A percentile compares a stretch with the other conserved stretches of the same genome.
These are phyloP conservation scores for Cytospora leucostoma DNA, from an alignment of 2,329 filamentous ascomycete species.

Conservation along the genomic window DNA sequence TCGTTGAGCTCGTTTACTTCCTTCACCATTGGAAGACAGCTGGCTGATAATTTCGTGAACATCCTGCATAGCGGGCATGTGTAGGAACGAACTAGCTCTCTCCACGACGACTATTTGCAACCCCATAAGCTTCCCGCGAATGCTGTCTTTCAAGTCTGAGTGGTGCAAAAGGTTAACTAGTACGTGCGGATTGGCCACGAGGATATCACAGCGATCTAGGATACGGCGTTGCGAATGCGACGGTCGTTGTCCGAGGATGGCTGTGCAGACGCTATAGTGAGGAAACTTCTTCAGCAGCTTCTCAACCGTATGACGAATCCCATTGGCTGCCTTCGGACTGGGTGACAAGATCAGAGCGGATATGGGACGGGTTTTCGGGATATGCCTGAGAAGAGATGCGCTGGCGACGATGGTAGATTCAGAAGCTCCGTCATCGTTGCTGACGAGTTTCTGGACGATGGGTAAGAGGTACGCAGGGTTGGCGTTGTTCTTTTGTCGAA, in stretches of 20 bases:
- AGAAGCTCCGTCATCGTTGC: not conserved
- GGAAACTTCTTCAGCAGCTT: not conserved
- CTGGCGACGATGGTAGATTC: not conserved
- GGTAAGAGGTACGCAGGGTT: not conserved
- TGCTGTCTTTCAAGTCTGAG: not conserved
- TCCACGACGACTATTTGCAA: not conserved
- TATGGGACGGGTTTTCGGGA: not conserved
- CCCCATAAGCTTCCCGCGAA: not conserved
- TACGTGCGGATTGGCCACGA: not conserved
- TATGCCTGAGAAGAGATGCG: not conserved
- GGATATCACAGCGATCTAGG: not conserved
- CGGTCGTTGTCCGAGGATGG: not conserved
- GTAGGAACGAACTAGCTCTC: not conserved
- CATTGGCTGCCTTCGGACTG: not conserved
- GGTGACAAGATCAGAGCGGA: not conserved
- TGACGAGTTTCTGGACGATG: not conserved
- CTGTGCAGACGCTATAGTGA: not conserved
- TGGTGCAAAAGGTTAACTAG: not conserved
- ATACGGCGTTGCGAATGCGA: not conserved
- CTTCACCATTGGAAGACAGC: not conserved
- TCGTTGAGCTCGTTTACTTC: not conserved
- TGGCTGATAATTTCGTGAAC: not conserved
- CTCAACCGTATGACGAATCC: not conserved
- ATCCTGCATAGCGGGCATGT: not conserved
- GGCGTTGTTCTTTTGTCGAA: not conserved